Percentiles rank a stretch among this genome's conserved stretches.
phyloP scores from a whole-genome alignment of 2,329 filamentous ascomycete genomes.

The Graphilbum fragrans region DNA sequence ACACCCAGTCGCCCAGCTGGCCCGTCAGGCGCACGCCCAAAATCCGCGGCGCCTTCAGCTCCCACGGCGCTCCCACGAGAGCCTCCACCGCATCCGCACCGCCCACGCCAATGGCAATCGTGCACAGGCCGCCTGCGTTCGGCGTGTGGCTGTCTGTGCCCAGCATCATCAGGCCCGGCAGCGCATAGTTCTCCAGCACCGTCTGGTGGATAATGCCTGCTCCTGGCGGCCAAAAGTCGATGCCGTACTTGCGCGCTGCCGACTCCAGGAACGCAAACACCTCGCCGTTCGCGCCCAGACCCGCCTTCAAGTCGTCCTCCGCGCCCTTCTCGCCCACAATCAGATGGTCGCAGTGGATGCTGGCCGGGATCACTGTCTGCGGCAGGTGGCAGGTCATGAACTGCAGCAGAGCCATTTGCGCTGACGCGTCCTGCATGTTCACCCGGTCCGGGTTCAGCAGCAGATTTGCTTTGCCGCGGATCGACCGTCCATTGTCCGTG shows the following conservation, averaged over 20 bases:
- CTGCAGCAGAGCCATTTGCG: slow-evolving; percentile 95
- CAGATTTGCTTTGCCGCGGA: slow-evolving; percentile 82
- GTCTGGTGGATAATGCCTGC: slow-evolving; percentile 97
- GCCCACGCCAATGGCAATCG: slow-evolving; percentile 92
- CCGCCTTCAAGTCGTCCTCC: slow-evolving; percentile 69
- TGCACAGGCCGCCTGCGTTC: slow-evolving; percentile 88
- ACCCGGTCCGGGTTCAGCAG: slow-evolving; percentile 96
- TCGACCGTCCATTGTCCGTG: slow-evolving; percentile 71
- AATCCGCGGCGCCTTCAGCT: slow-evolving; percentile 87
- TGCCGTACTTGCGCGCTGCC: slow-evolving; percentile 79
- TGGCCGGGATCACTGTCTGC: slow-evolving; percentile 83
- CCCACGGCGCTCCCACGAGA: slow-evolving; percentile 92
- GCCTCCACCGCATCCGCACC: slow-evolving; percentile 96
- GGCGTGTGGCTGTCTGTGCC: slow-evolving; percentile 96
- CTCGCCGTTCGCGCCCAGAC: slow-evolving; percentile 87
- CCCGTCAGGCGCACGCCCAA: slow-evolving; percentile 78
- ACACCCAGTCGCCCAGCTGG: slow-evolving; percentile 77
- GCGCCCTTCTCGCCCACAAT: slow-evolving; percentile 92
- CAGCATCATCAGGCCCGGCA: slow-evolving; percentile 97
- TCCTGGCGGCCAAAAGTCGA: slow-evolving; percentile 91
- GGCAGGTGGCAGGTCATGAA: slow-evolving; percentile 96
- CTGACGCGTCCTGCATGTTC: slow-evolving; percentile 97
- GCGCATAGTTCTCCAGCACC: slow-evolving; percentile 92
- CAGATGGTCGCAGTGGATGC: slow-evolving; percentile 98
- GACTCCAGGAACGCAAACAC: slow-evolving; percentile 97